Conservation (phyloP, 345 rosid species). For the Eucalyptus erythrocorys region DNA sequence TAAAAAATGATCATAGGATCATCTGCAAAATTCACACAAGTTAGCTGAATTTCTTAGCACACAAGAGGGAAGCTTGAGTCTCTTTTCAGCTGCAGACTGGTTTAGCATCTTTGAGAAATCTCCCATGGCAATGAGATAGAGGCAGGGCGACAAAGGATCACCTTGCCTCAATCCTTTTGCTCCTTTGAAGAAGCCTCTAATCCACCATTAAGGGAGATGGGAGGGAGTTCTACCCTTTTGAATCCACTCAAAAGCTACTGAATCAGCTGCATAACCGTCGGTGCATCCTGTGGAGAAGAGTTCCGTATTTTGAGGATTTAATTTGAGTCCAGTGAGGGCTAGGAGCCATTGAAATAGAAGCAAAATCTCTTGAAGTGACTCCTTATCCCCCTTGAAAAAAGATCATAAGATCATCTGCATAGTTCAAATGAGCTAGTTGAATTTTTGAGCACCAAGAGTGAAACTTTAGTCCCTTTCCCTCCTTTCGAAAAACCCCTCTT, state of each 20-base stretch:
- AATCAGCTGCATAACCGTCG: not conserved
- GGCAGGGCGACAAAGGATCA: not conserved
- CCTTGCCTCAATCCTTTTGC: not conserved
- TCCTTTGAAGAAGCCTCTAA: not conserved
- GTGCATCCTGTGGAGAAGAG: not conserved
- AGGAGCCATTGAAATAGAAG: not conserved
- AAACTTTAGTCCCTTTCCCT: not conserved
- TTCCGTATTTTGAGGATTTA: not conserved
- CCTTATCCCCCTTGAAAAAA: not conserved
- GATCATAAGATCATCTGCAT: not conserved
- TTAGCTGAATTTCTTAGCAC: not conserved
- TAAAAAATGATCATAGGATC: not conserved
- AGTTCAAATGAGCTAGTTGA: not conserved
- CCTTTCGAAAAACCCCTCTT: not conserved
- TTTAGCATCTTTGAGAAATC: not conserved
- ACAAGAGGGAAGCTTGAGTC: not conserved
- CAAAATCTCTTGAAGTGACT: not conserved
- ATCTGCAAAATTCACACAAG: not conserved
- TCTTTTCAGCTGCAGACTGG: not conserved
- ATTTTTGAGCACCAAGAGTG: not conserved
- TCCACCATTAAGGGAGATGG: not conserved
- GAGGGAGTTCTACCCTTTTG: not conserved
- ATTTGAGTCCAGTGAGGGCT: not conserved
- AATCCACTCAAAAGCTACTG: not conserved
- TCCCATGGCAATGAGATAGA: not conserved